Conservation (phyloP, 768 basidiomycete genomes). For the Macrolepiota albuminosa region DNA sequence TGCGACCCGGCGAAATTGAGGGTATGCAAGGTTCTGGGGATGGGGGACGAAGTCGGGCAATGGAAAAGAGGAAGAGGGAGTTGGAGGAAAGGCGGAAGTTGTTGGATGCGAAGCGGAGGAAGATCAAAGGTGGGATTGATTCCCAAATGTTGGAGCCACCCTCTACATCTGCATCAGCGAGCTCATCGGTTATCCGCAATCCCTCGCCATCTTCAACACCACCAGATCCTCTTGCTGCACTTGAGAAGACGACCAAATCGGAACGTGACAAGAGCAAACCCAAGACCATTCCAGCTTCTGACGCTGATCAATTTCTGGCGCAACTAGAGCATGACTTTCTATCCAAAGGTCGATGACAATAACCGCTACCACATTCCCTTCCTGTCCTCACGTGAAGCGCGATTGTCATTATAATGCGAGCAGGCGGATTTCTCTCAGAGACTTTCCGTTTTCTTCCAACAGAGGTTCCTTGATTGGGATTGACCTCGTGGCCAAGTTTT, state of each 20-base stretch:
- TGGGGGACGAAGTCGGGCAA: slow-evolving; percentile 43
- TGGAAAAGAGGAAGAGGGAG: slow-evolving; percentile 73
- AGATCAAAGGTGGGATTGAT: slow-evolving; percentile 23
- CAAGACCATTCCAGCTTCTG: slow-evolving; percentile 17
- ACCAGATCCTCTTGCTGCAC: slow-evolving; percentile 45
- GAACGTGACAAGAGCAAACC: slow-evolving; percentile 19
- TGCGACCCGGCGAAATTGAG: slow-evolving; percentile 68
- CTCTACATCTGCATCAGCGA: slow-evolving; percentile 2
- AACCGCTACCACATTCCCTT: not conserved
- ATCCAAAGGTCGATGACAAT: slow-evolving; percentile 22
- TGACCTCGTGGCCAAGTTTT: not conserved
- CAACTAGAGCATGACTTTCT: slow-evolving; percentile 58
- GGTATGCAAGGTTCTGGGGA: slow-evolving; percentile 52
- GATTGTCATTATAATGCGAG: not conserved
- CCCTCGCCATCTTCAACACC: not conserved
- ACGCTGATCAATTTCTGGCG: slow-evolving; percentile 65
- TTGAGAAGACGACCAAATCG: slow-evolving; percentile 33
- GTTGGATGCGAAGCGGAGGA: slow-evolving; percentile 66
- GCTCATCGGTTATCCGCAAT: not conserved
- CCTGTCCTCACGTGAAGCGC: not conserved
- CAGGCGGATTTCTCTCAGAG: not conserved
- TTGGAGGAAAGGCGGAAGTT: slow-evolving; percentile 60
- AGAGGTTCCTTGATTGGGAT: not conserved
- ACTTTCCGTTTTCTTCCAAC: not conserved
- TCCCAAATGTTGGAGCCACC: slow-evolving; percentile 3